These are phyloP conservation scores for Ustilago cynodontis DNA, from an alignment of 1,284 basidiomycete genomes.

Conservation along the genomic window DNA sequence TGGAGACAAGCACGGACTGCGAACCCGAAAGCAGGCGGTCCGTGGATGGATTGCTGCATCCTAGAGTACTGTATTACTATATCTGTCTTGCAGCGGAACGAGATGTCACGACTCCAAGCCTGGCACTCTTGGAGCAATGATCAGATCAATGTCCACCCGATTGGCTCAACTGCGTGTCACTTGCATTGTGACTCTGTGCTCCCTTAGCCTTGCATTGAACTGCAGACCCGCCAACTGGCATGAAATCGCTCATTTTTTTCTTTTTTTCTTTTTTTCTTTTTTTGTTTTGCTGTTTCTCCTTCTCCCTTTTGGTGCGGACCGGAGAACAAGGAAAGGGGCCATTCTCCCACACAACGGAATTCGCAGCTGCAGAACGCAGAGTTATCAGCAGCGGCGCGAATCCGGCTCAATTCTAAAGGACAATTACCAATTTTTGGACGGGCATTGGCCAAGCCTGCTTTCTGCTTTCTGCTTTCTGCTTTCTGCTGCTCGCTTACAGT, in stretches of 20 bases:
- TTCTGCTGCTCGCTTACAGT: background rate
- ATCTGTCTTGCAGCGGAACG: constrained; percentile 1
- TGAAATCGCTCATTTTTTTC: background rate
- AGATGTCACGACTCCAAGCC: background rate
- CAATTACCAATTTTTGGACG: constrained; percentile 8
- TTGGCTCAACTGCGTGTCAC: constrained; percentile 7
- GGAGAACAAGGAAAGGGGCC: background rate
- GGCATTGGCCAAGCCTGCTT: constrained; percentile 2
- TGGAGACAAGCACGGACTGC: background rate
- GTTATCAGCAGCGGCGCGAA: background rate
- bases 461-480: background rate
- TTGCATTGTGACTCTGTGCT: background rate
- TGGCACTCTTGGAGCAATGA: constrained; percentile 20
- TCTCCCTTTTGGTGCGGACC: background rate
- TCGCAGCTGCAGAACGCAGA: background rate
- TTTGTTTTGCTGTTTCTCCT: background rate
- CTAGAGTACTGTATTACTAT: too few relatives aligned
- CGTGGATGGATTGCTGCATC: background rate
- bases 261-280: background rate
- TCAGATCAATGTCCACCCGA: background rate
- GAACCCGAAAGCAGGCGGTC: background rate
- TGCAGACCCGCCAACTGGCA: background rate
- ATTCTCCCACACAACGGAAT: background rate
- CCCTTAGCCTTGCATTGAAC: background rate
- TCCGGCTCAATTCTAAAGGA: constrained; percentile 1